Evolutionary conservation across 2,329 filamentous ascomycete species (phyloP).

Genomic region (Fusarium setosum): DNA sequence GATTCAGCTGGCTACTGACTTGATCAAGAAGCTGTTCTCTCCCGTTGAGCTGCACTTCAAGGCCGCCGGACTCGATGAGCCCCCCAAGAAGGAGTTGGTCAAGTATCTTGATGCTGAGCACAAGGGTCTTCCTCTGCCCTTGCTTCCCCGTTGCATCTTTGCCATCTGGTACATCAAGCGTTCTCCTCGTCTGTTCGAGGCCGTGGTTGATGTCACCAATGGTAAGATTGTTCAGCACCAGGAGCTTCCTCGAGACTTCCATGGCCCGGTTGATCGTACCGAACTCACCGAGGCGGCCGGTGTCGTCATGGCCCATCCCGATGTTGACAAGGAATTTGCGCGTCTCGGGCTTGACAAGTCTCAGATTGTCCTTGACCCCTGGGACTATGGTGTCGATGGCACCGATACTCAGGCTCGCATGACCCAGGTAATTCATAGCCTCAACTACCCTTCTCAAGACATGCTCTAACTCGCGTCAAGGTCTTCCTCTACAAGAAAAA

Average conservation of each 20-base stretch:
- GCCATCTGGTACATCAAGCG: slow-evolving; percentile 26
- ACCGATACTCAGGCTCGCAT: slow-evolving; percentile 15
- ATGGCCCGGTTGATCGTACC: slow-evolving; percentile 17
- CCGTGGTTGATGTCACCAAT: slow-evolving; percentile 18
- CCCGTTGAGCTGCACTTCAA: slow-evolving; percentile 25
- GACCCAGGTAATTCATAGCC: slow-evolving; percentile 1
- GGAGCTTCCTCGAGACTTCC: slow-evolving; percentile 23
- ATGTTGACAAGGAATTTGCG: slow-evolving; percentile 15
- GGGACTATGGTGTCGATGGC: slow-evolving; percentile 23
- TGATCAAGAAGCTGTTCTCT: slow-evolving; percentile 13
- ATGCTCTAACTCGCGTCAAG: background rate
- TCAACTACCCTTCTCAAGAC: background rate
- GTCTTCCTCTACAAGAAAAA: slow-evolving; percentile 3
- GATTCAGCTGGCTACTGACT: slow-evolving; percentile 10
- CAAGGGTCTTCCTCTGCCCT: slow-evolving; percentile 5
- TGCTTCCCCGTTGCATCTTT: slow-evolving; percentile 11
- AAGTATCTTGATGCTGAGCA: slow-evolving; percentile 20
- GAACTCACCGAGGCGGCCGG: slow-evolving; percentile 12
- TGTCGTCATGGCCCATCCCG: slow-evolving; percentile 12
- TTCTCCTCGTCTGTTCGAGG: slow-evolving; percentile 20
- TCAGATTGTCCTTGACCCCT: slow-evolving; percentile 19
- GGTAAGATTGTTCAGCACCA: slow-evolving; percentile 11
- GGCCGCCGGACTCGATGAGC: slow-evolving; percentile 17
- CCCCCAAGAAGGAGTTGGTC: slow-evolving; percentile 11
- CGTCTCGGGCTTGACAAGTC: slow-evolving; percentile 3